These are phyloP conservation scores for Talaromyces sp. DNA, from an alignment of 2,329 filamentous ascomycete genomes.

Conservation along the genomic window DNA sequence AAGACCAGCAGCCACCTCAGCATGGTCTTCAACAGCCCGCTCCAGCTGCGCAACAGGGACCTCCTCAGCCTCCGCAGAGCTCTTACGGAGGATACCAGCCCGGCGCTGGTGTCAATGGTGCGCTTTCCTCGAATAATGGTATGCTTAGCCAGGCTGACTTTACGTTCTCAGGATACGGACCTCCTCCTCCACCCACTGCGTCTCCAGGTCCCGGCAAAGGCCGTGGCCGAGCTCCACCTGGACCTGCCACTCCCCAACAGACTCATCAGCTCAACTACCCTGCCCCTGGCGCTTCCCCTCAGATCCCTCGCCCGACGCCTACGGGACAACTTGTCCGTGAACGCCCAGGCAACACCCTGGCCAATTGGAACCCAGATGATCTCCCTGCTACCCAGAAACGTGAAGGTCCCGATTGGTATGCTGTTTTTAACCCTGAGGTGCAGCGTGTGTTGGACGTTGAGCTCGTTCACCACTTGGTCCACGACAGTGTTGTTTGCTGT, in stretches of 20 bases:
- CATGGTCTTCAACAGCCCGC: conserved; percentile 61
- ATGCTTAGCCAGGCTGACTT: conserved; percentile 42
- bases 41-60: conserved; percentile 57
- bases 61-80: conserved; percentile 69
- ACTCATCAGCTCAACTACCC: conserved; percentile 84
- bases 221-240: conserved; percentile 61
- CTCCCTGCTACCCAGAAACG: conserved; percentile 86
- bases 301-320: conserved; percentile 81
- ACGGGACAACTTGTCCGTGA: conserved; percentile 52
- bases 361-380: conserved; percentile 82
- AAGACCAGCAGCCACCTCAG: conserved; percentile 60
- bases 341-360: conserved; percentile 67
- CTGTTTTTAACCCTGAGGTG: conserved; percentile 90
- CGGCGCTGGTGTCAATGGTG: conserved; percentile 62
- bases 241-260: conserved; percentile 86
- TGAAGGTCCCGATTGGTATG: conserved; percentile 89
- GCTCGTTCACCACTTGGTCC: conserved; percentile 84
- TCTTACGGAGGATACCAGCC: conserved; percentile 70
- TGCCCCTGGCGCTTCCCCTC: conserved; percentile 77
- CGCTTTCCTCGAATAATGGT: conserved; percentile 31
- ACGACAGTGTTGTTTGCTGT: conserved; percentile 97
- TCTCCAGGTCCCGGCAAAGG: conserved; percentile 82
- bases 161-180: conserved; percentile 63
- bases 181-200: conserved; percentile 77
- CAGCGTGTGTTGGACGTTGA: conserved; percentile 90